Evolutionary conservation across 331 rosid species (phyloP), one percentile per base, ranked within the genome.

Genomic region (Rosa hybrid): DNA sequence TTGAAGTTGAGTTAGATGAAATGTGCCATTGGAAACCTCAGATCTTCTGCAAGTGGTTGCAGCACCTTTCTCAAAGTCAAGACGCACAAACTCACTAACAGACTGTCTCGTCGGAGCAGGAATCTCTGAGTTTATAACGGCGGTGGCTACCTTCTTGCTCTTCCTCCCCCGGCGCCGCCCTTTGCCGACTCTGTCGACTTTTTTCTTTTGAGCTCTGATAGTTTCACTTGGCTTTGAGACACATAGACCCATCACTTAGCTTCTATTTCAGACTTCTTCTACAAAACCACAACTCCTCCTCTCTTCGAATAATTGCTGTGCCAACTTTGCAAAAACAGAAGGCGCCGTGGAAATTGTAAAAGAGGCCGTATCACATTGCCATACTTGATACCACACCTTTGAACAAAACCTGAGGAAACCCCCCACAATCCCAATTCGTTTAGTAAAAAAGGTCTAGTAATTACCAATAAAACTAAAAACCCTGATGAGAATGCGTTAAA

Each of bases 1-100:
- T 68, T 91, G 94, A 23, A 92, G 80, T 81, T 91, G 96, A 8
- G 94, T 89, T 42, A 95, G 85, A 81, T 89, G 98, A 81, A 88
- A 77, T 71, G 85, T 91, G 83, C 81, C 78, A 78, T 87, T 92
- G 45, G 97, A 89, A 78, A 90, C 92, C 79, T 90, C 97, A 13
- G 98, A 92, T 84, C 84, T 86, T 81, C 73, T 85, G 85, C 89
- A 77, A 38, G 88, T 63, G 34, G 86, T 77, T 18, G 95, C 68
- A 74, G 87, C 84, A 75, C 94, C 91, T 73, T 90, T 90, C 17
- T 90, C 90, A 34, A 89, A 87, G 74, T 91, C 92, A 12, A 92
- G 80, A 77, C 88, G 94, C 84, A 92, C 89, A 72, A 87, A 87
- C 56, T 92, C 93, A 60, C 82, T 60, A 8, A 91, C 74, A 80